phyloP scores from a whole-genome alignment of 2,329 filamentous ascomycete species.

The Thyridium curvatum region DNA sequence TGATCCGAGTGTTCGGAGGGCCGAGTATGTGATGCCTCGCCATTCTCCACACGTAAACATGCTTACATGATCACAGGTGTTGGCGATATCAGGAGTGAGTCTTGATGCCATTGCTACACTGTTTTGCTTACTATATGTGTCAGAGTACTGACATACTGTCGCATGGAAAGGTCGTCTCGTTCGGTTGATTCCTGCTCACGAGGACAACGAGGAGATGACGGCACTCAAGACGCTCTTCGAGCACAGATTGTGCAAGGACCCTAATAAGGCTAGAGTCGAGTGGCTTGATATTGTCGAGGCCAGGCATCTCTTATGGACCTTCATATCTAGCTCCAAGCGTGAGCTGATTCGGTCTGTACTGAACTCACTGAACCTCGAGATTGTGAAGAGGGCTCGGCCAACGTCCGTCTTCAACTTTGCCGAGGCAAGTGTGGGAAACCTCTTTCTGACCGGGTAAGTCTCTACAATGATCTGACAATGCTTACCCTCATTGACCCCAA shows the following conservation, averaged over 20 bases:
- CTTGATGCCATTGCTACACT: background rate
- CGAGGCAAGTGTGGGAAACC: slow-evolving; percentile 68
- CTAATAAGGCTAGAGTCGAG: slow-evolving; percentile 59
- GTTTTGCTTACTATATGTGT: background rate
- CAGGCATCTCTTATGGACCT: slow-evolving; percentile 67
- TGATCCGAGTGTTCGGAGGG: slow-evolving; percentile 91
- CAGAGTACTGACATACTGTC: slow-evolving; percentile 1
- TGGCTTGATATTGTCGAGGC: slow-evolving; percentile 90
- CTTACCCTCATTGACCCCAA: no score
- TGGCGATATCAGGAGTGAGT: slow-evolving; percentile 68
- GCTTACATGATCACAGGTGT: slow-evolving; percentile 25
- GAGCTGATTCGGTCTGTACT: slow-evolving; percentile 74
- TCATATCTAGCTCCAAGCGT: slow-evolving; percentile 63
- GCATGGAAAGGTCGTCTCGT: slow-evolving; percentile 68
- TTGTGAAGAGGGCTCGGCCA: slow-evolving; percentile 68
- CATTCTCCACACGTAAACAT: slow-evolving; percentile 3
- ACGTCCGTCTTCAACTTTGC: slow-evolving; percentile 73
- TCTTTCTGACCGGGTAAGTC: slow-evolving; percentile 65
- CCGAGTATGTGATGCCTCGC: slow-evolving; percentile 52
- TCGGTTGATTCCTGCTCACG: slow-evolving; percentile 71
- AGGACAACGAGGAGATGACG: slow-evolving; percentile 55
- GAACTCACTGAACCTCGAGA: slow-evolving; percentile 71
- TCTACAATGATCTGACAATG: background rate
- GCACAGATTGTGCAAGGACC: slow-evolving; percentile 64
- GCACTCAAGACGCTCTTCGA: slow-evolving; percentile 85